These are phyloP conservation scores for Diaporthe sp. DNA, from an alignment of 2,329 filamentous ascomycete genomes.

Conservation along the genomic window DNA sequence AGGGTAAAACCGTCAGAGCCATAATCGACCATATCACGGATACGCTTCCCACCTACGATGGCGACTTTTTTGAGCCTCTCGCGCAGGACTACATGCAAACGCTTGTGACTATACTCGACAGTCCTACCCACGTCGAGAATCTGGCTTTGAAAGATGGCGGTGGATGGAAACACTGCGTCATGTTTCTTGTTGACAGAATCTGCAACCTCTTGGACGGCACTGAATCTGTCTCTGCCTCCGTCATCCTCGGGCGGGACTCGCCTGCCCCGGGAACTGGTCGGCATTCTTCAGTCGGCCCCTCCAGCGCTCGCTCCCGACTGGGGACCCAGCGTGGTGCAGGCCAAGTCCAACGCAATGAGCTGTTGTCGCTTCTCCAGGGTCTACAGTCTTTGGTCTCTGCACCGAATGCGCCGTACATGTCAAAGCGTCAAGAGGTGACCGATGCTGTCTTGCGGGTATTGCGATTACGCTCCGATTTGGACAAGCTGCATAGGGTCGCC, in stretches of 20 bases:
- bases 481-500: slow-evolving; percentile 74
- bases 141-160: slow-evolving; percentile 65
- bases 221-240: slow-evolving; percentile 42
- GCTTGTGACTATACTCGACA: slow-evolving; percentile 76
- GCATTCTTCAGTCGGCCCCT: slow-evolving; percentile 30
- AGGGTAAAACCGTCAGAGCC: slow-evolving; percentile 81
- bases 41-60: slow-evolving; percentile 72
- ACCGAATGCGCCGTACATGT: slow-evolving; percentile 75
- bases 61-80: slow-evolving; percentile 76
- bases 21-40: slow-evolving; percentile 87
- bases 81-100: slow-evolving; percentile 83
- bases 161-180: slow-evolving; percentile 76
- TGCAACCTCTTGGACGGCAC: slow-evolving; percentile 60
- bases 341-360: slow-evolving; percentile 51
- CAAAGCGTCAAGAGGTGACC: slow-evolving; percentile 68
- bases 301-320: slow-evolving; percentile 37
- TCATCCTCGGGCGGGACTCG: slow-evolving; percentile 44
- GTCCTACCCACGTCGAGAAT: slow-evolving; percentile 84
- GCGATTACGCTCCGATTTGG: slow-evolving; percentile 47
- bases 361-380: slow-evolving; percentile 72
- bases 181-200: slow-evolving; percentile 79
- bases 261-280: slow-evolving; percentile 30
- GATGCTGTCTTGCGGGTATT: slow-evolving; percentile 71
- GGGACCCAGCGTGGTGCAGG: slow-evolving; percentile 42
- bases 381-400: slow-evolving; percentile 73